A percentile compares a stretch with the other conserved stretches of the same genome.
These are phyloP conservation scores for Vigna nakashimae DNA, from an alignment of 306 rosid genomes.

Conservation along the genomic window DNA sequence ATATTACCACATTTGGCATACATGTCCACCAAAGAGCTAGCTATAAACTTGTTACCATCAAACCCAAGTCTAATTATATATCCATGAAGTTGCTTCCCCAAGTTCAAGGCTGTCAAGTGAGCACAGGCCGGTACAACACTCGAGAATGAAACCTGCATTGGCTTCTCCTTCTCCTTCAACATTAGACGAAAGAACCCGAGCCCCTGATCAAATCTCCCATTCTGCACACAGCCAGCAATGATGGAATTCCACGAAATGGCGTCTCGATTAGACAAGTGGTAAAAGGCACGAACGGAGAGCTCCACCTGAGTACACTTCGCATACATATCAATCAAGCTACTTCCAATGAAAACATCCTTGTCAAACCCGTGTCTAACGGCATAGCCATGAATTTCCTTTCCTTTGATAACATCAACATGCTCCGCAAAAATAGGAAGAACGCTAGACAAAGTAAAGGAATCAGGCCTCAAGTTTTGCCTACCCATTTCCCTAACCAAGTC, in stretches of 20 bases:
- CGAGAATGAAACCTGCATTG: slow-evolving; percentile 69
- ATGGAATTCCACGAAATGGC: slow-evolving; percentile 84
- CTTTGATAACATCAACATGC: slow-evolving; percentile 63
- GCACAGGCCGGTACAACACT: slow-evolving; percentile 93
- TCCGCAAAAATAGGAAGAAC: slow-evolving; percentile 82
- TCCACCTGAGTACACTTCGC: slow-evolving; percentile 72
- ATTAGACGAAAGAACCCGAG: slow-evolving; percentile 63
- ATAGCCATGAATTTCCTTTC: slow-evolving; percentile 85
- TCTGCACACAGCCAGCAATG: slow-evolving; percentile 90
- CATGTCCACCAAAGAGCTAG: slow-evolving; percentile 85
- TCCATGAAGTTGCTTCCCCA: slow-evolving; percentile 93
- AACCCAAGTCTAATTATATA: slow-evolving; percentile 63
- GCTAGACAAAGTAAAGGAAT: slow-evolving; percentile 81
- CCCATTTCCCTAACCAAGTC: slow-evolving; percentile 69
- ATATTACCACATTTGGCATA: slow-evolving; percentile 89
- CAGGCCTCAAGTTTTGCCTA: slow-evolving; percentile 61
- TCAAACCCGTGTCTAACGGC: slow-evolving; percentile 73
- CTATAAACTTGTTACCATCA: slow-evolving; percentile 67
- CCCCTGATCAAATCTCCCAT: slow-evolving; percentile 73
- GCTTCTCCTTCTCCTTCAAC: slow-evolving; percentile 68
- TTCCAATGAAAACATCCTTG: slow-evolving; percentile 72
- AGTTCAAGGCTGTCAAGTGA: slow-evolving; percentile 71
- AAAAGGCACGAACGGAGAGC: slow-evolving; percentile 59
- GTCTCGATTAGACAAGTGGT: slow-evolving; percentile 55
- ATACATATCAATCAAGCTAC: slow-evolving; percentile 91